Evolutionary conservation across 1,284 basidiomycete species (phyloP), one percentile per base, ranked within the genome.

Genomic region (Marasmius tenuissimus): DNA sequence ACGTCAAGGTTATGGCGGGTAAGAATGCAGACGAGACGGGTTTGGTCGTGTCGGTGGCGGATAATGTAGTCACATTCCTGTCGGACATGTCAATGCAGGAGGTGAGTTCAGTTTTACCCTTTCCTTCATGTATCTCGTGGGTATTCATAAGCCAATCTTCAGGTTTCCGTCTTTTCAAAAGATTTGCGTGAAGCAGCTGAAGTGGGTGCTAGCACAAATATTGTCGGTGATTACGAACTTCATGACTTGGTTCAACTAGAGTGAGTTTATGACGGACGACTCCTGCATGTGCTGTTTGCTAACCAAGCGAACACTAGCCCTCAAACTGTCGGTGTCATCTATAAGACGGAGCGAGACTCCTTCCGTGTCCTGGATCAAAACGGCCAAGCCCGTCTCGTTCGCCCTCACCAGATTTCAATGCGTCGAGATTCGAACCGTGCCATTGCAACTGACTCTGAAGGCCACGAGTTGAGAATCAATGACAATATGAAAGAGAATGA

Each of bases 81-180:
- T 97, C 94, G n/a, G 97, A 98, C 74, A 91, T 98, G 86, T 92
- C 92, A 4, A 90, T 96, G 84, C 91, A 94, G 72, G 96, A 99
- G 85, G 93, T 89, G 63, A 58, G 75, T 66, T 6, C 40, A 6
- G 45, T 57, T 27, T 50, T 49, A 22, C 47, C 1, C 47, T 45
- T 4, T 22, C 59, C 62, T 37, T 14, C 52, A 40, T 37, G 61
- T 39, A 35, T 34, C 39, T 9, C 33, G 55, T 18, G 68, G 52
- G 52, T 42, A 4, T 27, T 27, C 2, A 27, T 50, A 2, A 50
- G 4, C 4, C 9, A 58, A 38, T 42, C 50, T 57, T 38, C 52
- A 94, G 93, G 91, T 98, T 58, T 94, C 93, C 51, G 97, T 97
- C 1, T 99, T 99, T 78, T 93, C 95, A 0, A 98, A 97, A 79